Percentiles rank a stretch among this genome's conserved stretches.
These are phyloP conservation scores for Drosera capensis DNA, from an alignment of 148 eudicot species.

Conservation along the genomic window DNA sequence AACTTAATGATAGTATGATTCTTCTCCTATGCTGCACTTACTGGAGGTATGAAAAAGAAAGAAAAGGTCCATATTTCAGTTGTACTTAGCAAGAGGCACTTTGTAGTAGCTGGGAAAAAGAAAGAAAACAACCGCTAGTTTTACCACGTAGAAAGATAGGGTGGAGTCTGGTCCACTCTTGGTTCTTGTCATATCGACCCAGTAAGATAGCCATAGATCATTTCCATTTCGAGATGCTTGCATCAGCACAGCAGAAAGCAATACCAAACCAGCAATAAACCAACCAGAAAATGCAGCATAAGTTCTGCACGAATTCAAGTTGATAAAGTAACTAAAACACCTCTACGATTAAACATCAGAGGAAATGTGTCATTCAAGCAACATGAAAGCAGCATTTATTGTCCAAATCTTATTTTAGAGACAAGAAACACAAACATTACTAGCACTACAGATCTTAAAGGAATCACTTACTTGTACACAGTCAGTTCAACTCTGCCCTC, in stretches of 20 bases:
- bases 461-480: constrained; percentile 49
- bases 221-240: constrained; percentile 94
- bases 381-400: too few species aligned
- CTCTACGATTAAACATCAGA: neutral
- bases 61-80: too few species aligned
- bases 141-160: constrained; percentile 67
- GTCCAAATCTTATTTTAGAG: neutral
- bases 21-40: too few species aligned
- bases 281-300: constrained; percentile 91
- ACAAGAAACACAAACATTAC: neutral
- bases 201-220: constrained; percentile 92
- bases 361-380: too few species aligned
- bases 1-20: too few species aligned
- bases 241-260: constrained; percentile 74
- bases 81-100: neutral
- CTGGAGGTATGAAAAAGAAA: too few species aligned
- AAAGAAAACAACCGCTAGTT: neutral
- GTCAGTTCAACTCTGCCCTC: constrained; percentile 75
- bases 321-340: neutral
- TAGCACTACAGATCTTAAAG: neutral
- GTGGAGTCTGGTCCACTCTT: constrained; percentile 23
- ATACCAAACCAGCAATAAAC: constrained; percentile 45
- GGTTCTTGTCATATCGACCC: constrained; percentile 72
- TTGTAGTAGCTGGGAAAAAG: neutral
- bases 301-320: constrained; percentile 35